Evolutionary conservation across 495 filamentous ascomycete genomes (phyloP).

Genomic region (Podospora didyma): DNA sequence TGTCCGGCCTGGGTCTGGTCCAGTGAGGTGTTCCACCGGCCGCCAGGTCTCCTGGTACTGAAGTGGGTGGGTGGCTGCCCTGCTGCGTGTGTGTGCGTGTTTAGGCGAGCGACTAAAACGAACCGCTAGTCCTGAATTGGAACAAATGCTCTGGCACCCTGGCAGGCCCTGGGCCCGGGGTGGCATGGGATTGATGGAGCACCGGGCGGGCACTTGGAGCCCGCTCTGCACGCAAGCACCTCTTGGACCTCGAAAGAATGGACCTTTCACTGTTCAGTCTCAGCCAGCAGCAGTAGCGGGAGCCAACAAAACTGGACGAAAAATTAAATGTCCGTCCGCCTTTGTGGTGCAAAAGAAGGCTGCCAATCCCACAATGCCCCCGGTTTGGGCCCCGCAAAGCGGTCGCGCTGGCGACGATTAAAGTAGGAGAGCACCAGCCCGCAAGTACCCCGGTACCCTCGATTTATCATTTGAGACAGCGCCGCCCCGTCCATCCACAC

Average conservation of each 20-base stretch:
- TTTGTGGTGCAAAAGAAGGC: no score
- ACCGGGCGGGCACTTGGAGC: no score
- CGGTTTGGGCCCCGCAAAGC: no score
- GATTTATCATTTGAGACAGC: neutral
- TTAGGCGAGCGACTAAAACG: slow-evolving; percentile 34
- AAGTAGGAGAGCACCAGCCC: neutral
- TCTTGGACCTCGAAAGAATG: no score
- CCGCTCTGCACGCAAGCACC: no score
- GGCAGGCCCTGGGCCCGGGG: no score
- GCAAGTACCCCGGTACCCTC: neutral
- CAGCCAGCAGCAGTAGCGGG: no score
- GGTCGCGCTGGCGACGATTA: no score
- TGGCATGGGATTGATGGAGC: neutral
- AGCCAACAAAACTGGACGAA: no score
- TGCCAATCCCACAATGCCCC: no score
- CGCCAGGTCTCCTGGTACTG: slow-evolving; percentile 1
- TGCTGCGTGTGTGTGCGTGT: slow-evolving; percentile 20
- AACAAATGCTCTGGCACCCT: neutral
- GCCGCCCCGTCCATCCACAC: neutral
- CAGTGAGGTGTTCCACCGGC: slow-evolving; percentile 16
- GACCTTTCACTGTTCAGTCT: no score
- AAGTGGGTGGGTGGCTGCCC: slow-evolving; percentile 11
- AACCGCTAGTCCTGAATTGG: slow-evolving; percentile 3
- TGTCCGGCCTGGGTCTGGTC: slow-evolving; percentile 13
- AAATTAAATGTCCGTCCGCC: no score